phyloP scores from a whole-genome alignment of 768 basidiomycete genomes.

The Suillus brevipes region DNA sequence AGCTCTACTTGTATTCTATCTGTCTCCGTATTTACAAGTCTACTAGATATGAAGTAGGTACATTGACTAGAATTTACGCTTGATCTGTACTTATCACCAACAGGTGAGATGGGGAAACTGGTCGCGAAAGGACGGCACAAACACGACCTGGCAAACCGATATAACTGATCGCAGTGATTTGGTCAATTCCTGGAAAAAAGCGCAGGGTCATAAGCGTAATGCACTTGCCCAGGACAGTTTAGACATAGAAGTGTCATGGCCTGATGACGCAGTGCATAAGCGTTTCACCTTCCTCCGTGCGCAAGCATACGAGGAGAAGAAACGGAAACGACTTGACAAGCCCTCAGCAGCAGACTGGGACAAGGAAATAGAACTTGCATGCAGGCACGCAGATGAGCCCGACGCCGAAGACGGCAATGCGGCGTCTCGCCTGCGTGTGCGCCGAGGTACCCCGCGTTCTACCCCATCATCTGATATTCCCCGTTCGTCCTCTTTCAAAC shows the following conservation, averaged over 20 bases:
- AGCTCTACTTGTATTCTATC: background rate
- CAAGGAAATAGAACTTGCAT: conserved; percentile 24
- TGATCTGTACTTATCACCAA: conserved; percentile 1
- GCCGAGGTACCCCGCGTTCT: conserved; percentile 2
- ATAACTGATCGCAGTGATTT: conserved; percentile 19
- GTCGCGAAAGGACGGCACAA: conserved; percentile 51
- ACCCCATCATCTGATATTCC: background rate
- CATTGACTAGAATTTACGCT: background rate
- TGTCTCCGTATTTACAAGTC: conserved; percentile 7
- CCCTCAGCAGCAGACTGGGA: conserved; percentile 26
- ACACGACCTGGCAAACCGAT: conserved; percentile 51
- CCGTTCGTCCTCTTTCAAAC: background rate
- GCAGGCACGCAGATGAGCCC: conserved; percentile 24
- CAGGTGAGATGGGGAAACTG: conserved; percentile 57
- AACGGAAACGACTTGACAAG: conserved; percentile 18
- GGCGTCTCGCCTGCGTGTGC: conserved; percentile 5
- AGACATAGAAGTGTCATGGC: conserved; percentile 41
- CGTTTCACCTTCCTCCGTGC: conserved; percentile 42
- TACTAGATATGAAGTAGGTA: conserved; percentile 33
- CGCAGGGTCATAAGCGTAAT: conserved; percentile 32
- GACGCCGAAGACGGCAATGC: conserved; percentile 25
- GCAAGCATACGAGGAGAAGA: conserved; percentile 50
- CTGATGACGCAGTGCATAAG: conserved; percentile 44
- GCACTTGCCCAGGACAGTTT: conserved; percentile 31
- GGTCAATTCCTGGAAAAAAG: conserved; percentile 35